A percentile compares a stretch with the other conserved stretches of the same genome.
Evolutionary conservation across 495 filamentous ascomycete genomes (phyloP).

Genomic region (Neurospora intermedia): DNA sequence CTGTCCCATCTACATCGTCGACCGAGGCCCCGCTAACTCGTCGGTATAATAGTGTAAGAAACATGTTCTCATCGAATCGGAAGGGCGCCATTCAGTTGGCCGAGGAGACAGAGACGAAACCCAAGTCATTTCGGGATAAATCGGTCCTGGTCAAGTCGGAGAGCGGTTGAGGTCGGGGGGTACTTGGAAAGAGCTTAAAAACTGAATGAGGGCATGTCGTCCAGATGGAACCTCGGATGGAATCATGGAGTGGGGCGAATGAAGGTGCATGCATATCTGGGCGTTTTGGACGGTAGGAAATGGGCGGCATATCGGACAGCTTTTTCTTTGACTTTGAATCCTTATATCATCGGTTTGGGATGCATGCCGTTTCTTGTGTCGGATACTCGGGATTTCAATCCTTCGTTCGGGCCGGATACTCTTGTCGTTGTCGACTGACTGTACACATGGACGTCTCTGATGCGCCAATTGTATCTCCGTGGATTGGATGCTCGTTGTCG

Average conservation of each 20-base stretch:
- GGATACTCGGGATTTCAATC: background rate
- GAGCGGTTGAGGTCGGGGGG: background rate
- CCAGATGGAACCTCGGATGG: background rate
- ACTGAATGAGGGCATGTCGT: background rate
- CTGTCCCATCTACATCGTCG: background rate
- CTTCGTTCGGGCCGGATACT: background rate
- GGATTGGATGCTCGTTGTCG: background rate
- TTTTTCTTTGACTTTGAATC: background rate
- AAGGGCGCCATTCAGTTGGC: slow-evolving; percentile 15
- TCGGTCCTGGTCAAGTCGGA: slow-evolving; percentile 1
- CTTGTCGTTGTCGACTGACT: background rate
- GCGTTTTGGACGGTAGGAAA: background rate
- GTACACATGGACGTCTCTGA: background rate
- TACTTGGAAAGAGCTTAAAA: background rate
- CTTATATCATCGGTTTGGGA: background rate
- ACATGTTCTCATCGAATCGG: background rate
- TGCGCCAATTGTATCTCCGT: background rate
- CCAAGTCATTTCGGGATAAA: background rate
- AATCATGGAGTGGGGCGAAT: background rate
- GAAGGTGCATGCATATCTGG: background rate
- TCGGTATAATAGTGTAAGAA: background rate
- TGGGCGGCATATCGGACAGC: background rate
- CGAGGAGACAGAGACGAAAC: background rate
- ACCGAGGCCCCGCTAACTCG: background rate
- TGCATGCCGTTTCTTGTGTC: background rate